Evolutionary conservation across 1,284 basidiomycete genomes (phyloP), one percentile per base, ranked within the genome.

Genomic region (Ustilago bromivora): DNA sequence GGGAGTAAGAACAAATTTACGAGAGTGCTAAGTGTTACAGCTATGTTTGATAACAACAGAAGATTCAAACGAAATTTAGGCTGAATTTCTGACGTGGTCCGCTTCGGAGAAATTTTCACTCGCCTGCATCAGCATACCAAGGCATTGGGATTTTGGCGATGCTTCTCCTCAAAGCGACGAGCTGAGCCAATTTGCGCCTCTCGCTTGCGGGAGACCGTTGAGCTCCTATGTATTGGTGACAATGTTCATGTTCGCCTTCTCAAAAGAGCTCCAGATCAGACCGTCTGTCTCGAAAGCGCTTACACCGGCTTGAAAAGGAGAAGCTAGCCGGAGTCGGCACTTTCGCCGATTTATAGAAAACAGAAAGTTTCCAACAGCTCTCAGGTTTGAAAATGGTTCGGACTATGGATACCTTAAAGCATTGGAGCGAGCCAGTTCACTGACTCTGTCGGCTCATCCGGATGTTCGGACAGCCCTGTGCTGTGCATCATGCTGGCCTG

Each of bases 391-490:
- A 28, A 12, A 11, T 23, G 13, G 10, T 47, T 10, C 36, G 36
- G 36, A 38, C 36, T 38, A 13, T 13, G 10, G 13, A 38, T 10
- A 6, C 19, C 46, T 28, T 47, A 19, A 6, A 13, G 15, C 46
- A 3, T 19, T n/a, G 32, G 8, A n/a, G 34, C 34, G 12, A 23
- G 13, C 7, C 46, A 41, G 3, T 41, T 32, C 36, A 53, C 59
- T 51, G 59, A 61, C 38, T 62, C 52, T 62, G 61, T 62, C 52
- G 61, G 61, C 13, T 17, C 28, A 36, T 41, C 53, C 53, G 61
- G 40, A 34, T 35, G 57, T n/a, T 58, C 41, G 32, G 57, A 31
- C 19, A 31, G 56, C 13, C 38, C 17, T 3, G 23, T 28, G 23
- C 23, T 3, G 40, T 17, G 40, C 13, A 41, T 41, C 40, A 41